Evolutionary conservation across 306 rosid species (phyloP).

Genomic region (apple (Malus domestica)): DNA sequence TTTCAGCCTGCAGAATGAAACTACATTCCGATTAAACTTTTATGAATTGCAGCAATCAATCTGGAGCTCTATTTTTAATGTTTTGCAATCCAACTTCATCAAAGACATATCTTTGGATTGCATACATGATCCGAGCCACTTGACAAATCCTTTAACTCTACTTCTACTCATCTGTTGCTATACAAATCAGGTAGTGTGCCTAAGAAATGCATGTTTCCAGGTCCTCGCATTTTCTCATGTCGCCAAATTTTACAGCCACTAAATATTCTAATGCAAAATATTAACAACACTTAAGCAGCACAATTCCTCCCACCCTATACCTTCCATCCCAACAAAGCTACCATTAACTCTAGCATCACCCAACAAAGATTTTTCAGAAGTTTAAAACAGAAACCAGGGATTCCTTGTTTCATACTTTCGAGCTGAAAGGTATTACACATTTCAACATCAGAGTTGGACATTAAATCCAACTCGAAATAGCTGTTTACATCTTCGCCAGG

Average conservation of each 20-base stretch:
- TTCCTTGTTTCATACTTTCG: neutral
- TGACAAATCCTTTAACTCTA: neutral
- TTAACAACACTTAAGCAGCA: neutral
- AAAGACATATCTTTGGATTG: neutral
- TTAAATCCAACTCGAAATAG: neutral
- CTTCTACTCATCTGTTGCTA: neutral
- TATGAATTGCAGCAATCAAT: neutral
- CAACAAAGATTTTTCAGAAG: neutral
- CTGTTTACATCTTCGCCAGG: neutral
- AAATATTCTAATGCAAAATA: neutral
- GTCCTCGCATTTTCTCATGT: neutral
- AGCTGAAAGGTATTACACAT: neutral
- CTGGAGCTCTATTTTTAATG: neutral
- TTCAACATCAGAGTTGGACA: neutral
- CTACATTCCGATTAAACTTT: neutral
- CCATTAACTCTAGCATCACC: neutral
- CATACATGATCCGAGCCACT: neutral
- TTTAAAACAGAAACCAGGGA: neutral
- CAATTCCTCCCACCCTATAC: neutral
- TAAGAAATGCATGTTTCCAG: neutral
- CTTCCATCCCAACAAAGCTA: neutral
- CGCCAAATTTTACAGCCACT: neutral
- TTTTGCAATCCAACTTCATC: neutral
- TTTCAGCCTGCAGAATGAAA: constrained; percentile 63
- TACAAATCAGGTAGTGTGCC: neutral